Evolutionary conservation across 1,139 yeast species (phyloP).

Genomic region (Debaryomyces sp.): DNA sequence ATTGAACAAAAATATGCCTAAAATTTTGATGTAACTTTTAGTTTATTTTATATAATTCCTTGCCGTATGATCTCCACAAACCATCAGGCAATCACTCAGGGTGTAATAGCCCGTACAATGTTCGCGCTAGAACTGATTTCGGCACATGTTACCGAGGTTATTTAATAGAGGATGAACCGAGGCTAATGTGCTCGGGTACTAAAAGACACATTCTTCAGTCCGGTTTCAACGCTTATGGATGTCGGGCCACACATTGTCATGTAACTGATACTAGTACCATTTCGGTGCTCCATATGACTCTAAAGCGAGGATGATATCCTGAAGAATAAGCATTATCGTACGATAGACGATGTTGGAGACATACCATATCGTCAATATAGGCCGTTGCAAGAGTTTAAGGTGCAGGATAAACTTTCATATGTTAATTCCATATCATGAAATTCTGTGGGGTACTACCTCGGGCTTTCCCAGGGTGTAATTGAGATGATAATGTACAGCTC

Average conservation of each 20-base stretch:
- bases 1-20: neutral
- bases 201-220: neutral
- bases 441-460: neutral
- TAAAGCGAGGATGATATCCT: neutral
- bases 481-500: neutral
- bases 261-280: neutral
- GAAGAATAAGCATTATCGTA: neutral
- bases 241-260: neutral
- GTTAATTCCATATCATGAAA: neutral
- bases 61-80: constrained; percentile 3
- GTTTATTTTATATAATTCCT: constrained; percentile 4
- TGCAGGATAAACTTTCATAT: neutral
- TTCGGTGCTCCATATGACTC: neutral
- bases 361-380: neutral
- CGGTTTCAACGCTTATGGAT: neutral
- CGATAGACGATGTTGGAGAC: neutral
- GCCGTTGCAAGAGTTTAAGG: neutral
- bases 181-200: neutral
- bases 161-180: neutral
- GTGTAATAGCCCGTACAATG: neutral
- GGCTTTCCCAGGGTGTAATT: neutral
- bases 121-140: neutral
- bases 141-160: constrained; percentile 6
- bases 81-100: neutral
- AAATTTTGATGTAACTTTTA: neutral